phyloP scores from a whole-genome alignment of 495 filamentous ascomycete genomes.

The Xylaria grammica region DNA sequence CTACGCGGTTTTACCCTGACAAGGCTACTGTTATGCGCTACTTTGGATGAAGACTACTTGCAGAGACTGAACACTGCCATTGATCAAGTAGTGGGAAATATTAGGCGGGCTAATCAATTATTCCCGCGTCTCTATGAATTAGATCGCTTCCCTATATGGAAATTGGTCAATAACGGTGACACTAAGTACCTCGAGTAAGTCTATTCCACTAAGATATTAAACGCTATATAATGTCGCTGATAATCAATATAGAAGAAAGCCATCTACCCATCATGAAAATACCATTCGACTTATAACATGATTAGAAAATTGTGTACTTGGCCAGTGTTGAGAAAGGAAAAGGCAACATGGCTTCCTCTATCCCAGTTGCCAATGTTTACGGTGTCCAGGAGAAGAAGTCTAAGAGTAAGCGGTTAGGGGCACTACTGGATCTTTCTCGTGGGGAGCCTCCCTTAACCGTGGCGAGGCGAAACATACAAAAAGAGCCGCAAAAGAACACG shows the following conservation, averaged over 20 bases:
- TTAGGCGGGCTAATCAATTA: neutral
- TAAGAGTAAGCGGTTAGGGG: constrained; percentile 17
- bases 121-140: neutral
- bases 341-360: constrained; percentile 24
- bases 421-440: constrained; percentile 22
- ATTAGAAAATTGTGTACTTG: constrained; percentile 10
- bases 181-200: constrained; percentile 4
- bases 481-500: constrained; percentile 7
- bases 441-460: constrained; percentile 10
- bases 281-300: constrained; percentile 12
- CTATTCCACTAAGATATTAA: neutral
- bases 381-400: constrained; percentile 11
- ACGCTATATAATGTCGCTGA: neutral
- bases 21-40: neutral
- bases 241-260: neutral
- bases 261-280: neutral
- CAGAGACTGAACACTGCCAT: neutral
- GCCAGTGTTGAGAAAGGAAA: constrained; percentile 20
- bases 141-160: neutral
- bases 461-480: constrained; percentile 4
- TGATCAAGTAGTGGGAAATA: neutral
- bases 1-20: neutral
- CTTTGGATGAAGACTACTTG: neutral
- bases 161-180: neutral
- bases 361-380: constrained; percentile 14